These are phyloP conservation scores for Lachnellula arida DNA, from an alignment of 2,329 filamentous ascomycete genomes.

Conservation along the genomic window DNA sequence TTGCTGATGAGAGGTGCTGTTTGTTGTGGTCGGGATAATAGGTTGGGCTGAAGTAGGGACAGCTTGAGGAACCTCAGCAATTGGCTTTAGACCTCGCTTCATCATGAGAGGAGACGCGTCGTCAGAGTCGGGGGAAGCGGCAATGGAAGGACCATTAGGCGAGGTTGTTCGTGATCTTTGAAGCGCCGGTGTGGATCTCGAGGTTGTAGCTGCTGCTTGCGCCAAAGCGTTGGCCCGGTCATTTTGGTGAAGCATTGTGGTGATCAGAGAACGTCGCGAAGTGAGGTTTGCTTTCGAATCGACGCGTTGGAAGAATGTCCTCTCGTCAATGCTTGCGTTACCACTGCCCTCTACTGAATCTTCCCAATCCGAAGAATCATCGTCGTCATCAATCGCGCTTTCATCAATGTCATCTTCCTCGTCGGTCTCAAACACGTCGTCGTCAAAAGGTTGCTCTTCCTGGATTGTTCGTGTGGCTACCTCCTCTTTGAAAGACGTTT, in stretches of 20 bases:
- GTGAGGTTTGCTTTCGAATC: slow-evolving; percentile 82
- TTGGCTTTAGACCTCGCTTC: slow-evolving; percentile 37
- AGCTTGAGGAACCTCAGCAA: slow-evolving; percentile 47
- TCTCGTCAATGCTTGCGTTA: slow-evolving; percentile 76
- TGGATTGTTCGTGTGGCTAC: slow-evolving; percentile 64
- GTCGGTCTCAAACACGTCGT: slow-evolving; percentile 55
- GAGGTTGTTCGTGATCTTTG: slow-evolving; percentile 59
- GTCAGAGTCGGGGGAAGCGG: slow-evolving; percentile 40
- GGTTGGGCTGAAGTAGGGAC: slow-evolving; percentile 57
- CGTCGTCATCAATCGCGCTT: slow-evolving; percentile 73
- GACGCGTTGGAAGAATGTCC: slow-evolving; percentile 80
- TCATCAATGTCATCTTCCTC: slow-evolving; percentile 70
- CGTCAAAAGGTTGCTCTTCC: slow-evolving; percentile 46
- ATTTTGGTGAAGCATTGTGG: slow-evolving; percentile 78
- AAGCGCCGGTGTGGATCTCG: slow-evolving; percentile 48
- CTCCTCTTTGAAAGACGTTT: slow-evolving; percentile 75
- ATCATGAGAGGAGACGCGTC: slow-evolving; percentile 48
- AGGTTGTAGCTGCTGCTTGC: slow-evolving; percentile 54
- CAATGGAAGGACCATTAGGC: slow-evolving; percentile 64
- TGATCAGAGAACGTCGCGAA: slow-evolving; percentile 83
- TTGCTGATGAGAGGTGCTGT: slow-evolving; percentile 54
- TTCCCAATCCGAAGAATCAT: slow-evolving; percentile 54
- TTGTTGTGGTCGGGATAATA: slow-evolving; percentile 69
- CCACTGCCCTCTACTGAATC: slow-evolving; percentile 75
- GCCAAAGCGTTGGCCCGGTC: slow-evolving; percentile 67